Conservation (phyloP, 139 green algal genomes). For the Diplosphaera chodatii region DNA sequence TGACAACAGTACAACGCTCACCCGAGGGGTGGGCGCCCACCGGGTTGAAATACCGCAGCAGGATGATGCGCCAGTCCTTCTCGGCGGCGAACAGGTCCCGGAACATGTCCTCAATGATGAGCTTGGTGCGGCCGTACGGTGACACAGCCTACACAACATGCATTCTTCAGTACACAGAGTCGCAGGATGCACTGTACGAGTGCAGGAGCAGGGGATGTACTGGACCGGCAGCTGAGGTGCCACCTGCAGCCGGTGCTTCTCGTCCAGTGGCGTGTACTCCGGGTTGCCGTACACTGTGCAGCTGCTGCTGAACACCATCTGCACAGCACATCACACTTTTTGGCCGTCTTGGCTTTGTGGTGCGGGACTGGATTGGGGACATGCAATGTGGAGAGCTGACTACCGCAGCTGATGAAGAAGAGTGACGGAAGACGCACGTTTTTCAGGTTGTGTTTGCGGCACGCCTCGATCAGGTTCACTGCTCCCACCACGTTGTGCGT, state of each 20-base stretch:
- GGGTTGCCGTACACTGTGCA: constrained; percentile 97
- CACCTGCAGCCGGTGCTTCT: constrained; percentile 65
- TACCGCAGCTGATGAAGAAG: not conserved
- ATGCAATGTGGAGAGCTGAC: too few species aligned
- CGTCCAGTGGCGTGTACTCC: constrained; percentile 80
- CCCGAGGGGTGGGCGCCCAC: constrained; percentile 78
- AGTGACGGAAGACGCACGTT: constrained; percentile 35
- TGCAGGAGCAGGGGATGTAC: too few species aligned
- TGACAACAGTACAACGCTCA: constrained; percentile 3
- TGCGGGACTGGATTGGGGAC: too few species aligned
- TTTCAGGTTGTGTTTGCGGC: constrained; percentile 55
- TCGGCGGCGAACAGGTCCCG: constrained; percentile 55
- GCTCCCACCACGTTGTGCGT: constrained; percentile 93
- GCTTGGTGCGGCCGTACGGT: constrained; percentile 96
- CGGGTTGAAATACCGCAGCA: constrained; percentile 95
- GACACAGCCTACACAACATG: constrained; percentile 46
- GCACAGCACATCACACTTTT: constrained; percentile 21
- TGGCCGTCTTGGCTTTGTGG: too few species aligned
- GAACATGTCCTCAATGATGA: constrained; percentile 95
- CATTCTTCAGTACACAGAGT: too few species aligned
- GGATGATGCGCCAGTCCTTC: constrained; percentile 77
- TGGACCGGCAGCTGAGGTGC: too few species aligned
- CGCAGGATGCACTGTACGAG: too few species aligned
- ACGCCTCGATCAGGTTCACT: constrained; percentile 75
- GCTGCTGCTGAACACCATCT: constrained; percentile 89